Percentiles rank a stretch among this genome's conserved stretches.
Conservation (phyloP, 2,329 filamentous ascomycete species). For the Diaporthe longicolla region DNA sequence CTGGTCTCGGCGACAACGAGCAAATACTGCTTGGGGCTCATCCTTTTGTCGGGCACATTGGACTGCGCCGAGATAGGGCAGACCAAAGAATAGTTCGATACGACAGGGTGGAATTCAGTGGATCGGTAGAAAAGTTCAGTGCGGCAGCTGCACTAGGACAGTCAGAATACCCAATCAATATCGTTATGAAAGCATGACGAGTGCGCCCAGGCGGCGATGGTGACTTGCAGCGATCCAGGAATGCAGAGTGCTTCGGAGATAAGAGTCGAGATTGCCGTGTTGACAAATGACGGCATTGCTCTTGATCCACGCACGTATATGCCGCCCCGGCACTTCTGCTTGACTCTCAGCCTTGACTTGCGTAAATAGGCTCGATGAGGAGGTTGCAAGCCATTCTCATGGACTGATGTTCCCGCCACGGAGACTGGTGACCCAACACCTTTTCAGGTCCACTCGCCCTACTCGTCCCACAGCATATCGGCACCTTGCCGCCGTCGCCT, state of each 20-base stretch:
- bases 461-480: background rate
- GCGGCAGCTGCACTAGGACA: background rate
- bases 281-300: conserved; percentile 33
- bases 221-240: background rate
- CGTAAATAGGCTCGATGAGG: too few species aligned
- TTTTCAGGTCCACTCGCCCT: background rate
- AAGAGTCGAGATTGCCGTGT: background rate
- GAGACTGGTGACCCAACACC: background rate
- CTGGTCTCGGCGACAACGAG: conserved; percentile 10
- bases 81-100: conserved; percentile 13
- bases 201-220: background rate
- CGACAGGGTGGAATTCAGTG: background rate
- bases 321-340: background rate
- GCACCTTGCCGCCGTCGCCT: background rate
- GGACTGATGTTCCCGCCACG: background rate
- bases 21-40: background rate
- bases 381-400: background rate
- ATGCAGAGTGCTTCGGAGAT: conserved; percentile 15
- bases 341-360: background rate
- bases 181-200: background rate
- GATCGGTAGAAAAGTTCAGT: conserved; percentile 14
- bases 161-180: conserved; percentile 24
- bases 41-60: background rate
- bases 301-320: background rate
- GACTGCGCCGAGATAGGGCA: background rate